Conservation (phyloP, 2,329 filamentous ascomycete species). For the Penicillium glabrum region DNA sequence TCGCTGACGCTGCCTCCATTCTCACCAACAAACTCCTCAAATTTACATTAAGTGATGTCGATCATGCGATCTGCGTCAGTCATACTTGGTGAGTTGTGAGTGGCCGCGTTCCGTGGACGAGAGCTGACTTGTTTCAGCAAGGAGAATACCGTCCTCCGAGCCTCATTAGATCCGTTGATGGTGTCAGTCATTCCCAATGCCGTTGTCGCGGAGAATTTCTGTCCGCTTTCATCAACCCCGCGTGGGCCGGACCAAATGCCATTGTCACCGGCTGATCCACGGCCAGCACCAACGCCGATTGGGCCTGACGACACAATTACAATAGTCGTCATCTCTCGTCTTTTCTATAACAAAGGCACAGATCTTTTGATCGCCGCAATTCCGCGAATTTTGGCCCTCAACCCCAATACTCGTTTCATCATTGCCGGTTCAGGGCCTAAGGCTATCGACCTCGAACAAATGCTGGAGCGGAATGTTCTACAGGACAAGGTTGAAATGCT, state of each 20-base stretch:
- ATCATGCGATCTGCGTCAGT: conserved; percentile 97
- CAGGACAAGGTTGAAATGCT: conserved; percentile 93
- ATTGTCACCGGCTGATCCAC: conserved; percentile 31
- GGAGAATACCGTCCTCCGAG: conserved; percentile 93
- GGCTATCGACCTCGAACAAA: conserved; percentile 96
- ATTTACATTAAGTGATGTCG: conserved; percentile 92
- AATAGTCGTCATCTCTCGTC: conserved; percentile 92
- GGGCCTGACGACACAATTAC: conserved; percentile 86
- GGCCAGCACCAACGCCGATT: conserved; percentile 64
- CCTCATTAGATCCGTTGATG: conserved; percentile 92
- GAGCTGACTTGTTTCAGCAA: conserved; percentile 60
- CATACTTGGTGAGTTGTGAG: conserved; percentile 75
- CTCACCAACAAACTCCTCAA: conserved; percentile 96
- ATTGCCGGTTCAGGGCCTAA: conserved; percentile 96
- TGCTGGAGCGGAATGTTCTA: conserved; percentile 91
- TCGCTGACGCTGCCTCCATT: conserved; percentile 93
- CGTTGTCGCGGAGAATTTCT: conserved; percentile 94
- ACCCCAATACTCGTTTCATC: conserved; percentile 93
- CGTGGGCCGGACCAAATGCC: conserved; percentile 33
- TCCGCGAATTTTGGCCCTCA: conserved; percentile 81
- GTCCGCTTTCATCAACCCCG: conserved; percentile 61
- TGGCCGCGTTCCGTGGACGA: neutral
- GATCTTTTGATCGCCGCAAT: conserved; percentile 96
- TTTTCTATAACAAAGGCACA: conserved; percentile 98
- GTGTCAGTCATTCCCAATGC: conserved; percentile 98